phyloP scores from a whole-genome alignment of 2,329 filamentous ascomycete genomes.

The Ophiostoma angusticollis region DNA sequence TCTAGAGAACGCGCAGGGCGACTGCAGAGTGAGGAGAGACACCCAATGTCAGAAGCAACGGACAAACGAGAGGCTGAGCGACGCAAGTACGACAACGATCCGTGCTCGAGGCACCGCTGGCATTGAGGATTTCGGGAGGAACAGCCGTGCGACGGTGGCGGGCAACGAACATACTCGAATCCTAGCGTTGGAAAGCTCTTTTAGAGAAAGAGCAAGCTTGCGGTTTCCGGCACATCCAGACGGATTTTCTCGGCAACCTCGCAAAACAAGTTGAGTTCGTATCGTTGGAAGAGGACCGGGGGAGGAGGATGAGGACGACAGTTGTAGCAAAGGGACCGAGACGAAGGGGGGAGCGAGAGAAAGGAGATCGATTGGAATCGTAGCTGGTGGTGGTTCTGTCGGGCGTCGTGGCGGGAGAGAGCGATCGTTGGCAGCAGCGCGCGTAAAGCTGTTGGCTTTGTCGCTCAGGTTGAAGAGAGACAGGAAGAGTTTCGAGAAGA shows the following conservation, averaged over 20 bases:
- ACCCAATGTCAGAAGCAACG: not conserved
- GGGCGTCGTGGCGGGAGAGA: not conserved
- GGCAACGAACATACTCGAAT: conserved; percentile 8
- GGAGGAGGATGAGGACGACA: not conserved
- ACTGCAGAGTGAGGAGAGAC: not conserved
- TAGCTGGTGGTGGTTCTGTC: not conserved
- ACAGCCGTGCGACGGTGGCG: not conserved
- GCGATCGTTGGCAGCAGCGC: conserved; percentile 5
- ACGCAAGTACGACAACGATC: too few species aligned
- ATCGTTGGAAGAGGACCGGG: not conserved
- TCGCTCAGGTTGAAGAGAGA: too few species aligned
- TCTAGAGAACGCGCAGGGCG: too few species aligned
- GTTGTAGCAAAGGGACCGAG: not conserved
- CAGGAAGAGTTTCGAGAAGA: too few species aligned
- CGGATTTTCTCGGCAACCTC: not conserved
- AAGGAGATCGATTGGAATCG: not conserved
- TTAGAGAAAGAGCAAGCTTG: conserved; percentile 8
- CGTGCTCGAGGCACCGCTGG: too few species aligned
- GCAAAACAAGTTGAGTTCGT: not conserved
- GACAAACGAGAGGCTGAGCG: not conserved
- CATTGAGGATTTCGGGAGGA: not conserved
- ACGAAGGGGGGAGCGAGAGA: too few species aligned
- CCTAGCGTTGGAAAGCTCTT: conserved; percentile 9
- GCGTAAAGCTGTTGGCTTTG: too few species aligned
- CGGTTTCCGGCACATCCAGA: conserved; percentile 10